Evolutionary conservation across 371 early-diverging fungal species (phyloP), one percentile per base, ranked within the genome.

Genomic region (Funneliformis caledonium): DNA sequence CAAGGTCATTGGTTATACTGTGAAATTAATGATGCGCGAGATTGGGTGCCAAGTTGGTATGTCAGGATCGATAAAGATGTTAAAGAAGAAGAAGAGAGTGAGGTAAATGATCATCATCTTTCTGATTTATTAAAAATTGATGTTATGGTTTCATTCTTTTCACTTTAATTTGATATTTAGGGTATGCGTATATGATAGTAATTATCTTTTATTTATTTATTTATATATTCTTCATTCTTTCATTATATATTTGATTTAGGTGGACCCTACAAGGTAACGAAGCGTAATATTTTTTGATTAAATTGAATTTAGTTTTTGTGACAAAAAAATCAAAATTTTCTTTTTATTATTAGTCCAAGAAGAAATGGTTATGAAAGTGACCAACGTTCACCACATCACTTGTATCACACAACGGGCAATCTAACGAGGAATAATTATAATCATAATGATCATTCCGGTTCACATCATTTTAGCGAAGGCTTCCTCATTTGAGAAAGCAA

Each of bases 21-120:
- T 56, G 72, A 78, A 72, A 78, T 77, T 47, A 78, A 84, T 43
- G 85, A 82, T 61, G 83, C 81, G 61, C 86, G 86, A 37, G 86
- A 85, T 48, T 86, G 86, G 86, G 86, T 84, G 1, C 86, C 86
- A 31, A 86, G 86, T 85, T 86, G 86, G 86, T 86, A 84, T 43
- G 86, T 86, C 42, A 84, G 82, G 65, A 59, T 86, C 33, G 85
- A 85, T 74, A 72, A 82, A 31, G 80, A 84, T 60, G 43, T 69
- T 7, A 48, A 45, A 4, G 68, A 79, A 47, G 61, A 84, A 22
- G 78, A 52, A 0, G 67, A 62, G 43, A 76, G 64, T 12, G 78
- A 78, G 78, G 78, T 78, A 76, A 77, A 72, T 48, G 19, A 37
- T 42, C 12, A n/a, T n/a, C 26, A 8, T n/a, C 43, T 4, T 72